Base-by-base conservation (phyloP, 768 basidiomycete genomes). In the Nidularia pulvinata region DNA sequence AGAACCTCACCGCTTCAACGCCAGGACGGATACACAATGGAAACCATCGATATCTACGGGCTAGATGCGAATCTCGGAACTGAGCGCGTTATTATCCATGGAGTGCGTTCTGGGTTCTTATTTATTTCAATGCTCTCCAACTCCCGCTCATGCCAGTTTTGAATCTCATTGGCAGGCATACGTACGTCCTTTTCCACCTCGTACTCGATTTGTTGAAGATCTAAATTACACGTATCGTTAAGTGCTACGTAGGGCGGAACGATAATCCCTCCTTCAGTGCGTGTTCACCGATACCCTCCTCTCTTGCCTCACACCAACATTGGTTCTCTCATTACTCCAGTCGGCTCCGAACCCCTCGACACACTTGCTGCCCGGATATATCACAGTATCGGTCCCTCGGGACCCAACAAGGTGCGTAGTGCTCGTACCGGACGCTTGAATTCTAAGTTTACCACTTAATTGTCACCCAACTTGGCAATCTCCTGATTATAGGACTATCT, bases 11-110 rank as follows among this genome's bases (percentile, higher is more conserved):
- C 22, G 14, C 19, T 16, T 11, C 34, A 19, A 33, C 30, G 33
- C 10, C n/a, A 95, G 91, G 93, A 95, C 61, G 95, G 95, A 19
- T 98, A 97, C 70, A 93, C 93, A 7, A 73, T 89, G 65, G 91
- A 95, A 59, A 80, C 76, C 0, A 65, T 95, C 9, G 84, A 94
- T 55, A 78, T 98, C 11, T 86, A 89, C 67, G 80, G 81, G 33
- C 63, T 86, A 33, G 74, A 78, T 19, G 67, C 70, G 7, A 80
- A 74, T 62, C 11, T 10, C 6, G 83, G 81, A 2, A 61, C 67
- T 2, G 85, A 89, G 58, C 72, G 69, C 50, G 73, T 88, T 0
- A 69, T 88, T 7, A 76, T 88, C 39, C 78, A 77, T 33, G 74
- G 81, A 33, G 89, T 83, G 46, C 55, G 80, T 59, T 19, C 25